Base-by-base conservation (phyloP, 2,329 filamentous ascomycete genomes). In the Rhynchosporium agropyri region DNA sequence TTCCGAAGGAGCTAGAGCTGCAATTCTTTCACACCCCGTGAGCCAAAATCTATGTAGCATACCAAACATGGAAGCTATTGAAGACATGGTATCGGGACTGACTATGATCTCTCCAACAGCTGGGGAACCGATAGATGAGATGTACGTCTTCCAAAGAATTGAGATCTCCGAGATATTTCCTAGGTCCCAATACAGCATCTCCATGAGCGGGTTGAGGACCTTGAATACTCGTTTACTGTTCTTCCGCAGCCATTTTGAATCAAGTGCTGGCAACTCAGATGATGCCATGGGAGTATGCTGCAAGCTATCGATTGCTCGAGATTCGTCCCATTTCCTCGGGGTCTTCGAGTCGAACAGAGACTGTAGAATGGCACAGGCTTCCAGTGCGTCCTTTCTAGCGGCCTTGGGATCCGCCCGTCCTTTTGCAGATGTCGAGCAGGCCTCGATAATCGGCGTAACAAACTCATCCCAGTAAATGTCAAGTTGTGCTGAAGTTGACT, bases 101-200 rank as follows among this genome's bases (percentile, higher is more conserved):
- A 93, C 88, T 70, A 94, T 96, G 69, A 99, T 89, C 76, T 99
- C 95, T 76, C 97, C 96, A 48, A 82, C 83, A 29, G 88, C 88
- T 45, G 90, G 89, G 55, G 84, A 83, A 2, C 86, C 83, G 31
- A 92, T 79, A 1, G 88, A 84, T 3, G 79, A 77, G 49, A 91
- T 79, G 12, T 92, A 78, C 1, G 83, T 79, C 33, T 78, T 75
- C 88, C 88, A 91, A 43, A 91, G 79, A 7, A 77, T 79, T 55
- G 76, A 79, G 0, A 79, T 73, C 9, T 76, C 69, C 66, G 84
- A 90, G 83, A 83, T 80, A 56, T 85, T 80, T 8, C 84, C 81
- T n/a, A 94, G 72, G 15, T 85, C 84, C 58, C 82, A 78, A 56
- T 91, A 87, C 58, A 82, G 83, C 61, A 78, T 81, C 75, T 86